These are phyloP conservation scores for Actinidia arguta DNA, from an alignment of 179 eudicot genomes.

Conservation along the genomic window DNA sequence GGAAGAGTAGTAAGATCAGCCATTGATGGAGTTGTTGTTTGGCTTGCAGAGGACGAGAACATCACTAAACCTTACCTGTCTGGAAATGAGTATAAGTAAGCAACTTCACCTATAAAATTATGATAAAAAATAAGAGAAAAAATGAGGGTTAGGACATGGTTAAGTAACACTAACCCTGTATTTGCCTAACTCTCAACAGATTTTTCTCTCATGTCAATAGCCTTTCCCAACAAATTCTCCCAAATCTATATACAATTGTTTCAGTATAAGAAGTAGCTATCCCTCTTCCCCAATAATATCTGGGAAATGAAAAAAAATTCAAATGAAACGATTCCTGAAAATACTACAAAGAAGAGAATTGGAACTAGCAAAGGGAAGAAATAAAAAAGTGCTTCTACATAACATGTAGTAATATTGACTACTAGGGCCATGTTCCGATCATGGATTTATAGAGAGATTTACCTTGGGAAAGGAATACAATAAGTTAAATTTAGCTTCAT, in stretches of 20 bases:
- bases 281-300: neutral
- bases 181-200: constrained; percentile 35
- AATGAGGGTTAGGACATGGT: constrained; percentile 33
- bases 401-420: too few relatives aligned
- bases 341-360: too few relatives aligned
- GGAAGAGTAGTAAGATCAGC: constrained; percentile 11
- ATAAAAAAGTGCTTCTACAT: too few relatives aligned
- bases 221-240: constrained; percentile 35
- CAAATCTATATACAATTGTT: neutral
- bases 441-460: too few relatives aligned
- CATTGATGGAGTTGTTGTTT: constrained; percentile 7
- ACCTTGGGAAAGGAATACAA: too few relatives aligned
- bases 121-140: constrained; percentile 12
- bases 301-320: too few relatives aligned
- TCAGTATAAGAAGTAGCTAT: neutral
- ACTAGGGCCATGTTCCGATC: too few relatives aligned
- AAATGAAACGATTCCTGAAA: too few relatives aligned
- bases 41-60: neutral
- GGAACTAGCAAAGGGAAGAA: too few relatives aligned
- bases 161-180: constrained; percentile 26
- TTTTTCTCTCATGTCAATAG: constrained; percentile 40
- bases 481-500: too few relatives aligned
- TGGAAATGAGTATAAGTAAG: constrained; percentile 20
- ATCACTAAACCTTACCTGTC: neutral
- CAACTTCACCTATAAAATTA: neutral